Percentiles rank a stretch among this genome's conserved stretches.
Evolutionary conservation across 768 basidiomycete species (phyloP).

Genomic region (Dendrothele bispora): DNA sequence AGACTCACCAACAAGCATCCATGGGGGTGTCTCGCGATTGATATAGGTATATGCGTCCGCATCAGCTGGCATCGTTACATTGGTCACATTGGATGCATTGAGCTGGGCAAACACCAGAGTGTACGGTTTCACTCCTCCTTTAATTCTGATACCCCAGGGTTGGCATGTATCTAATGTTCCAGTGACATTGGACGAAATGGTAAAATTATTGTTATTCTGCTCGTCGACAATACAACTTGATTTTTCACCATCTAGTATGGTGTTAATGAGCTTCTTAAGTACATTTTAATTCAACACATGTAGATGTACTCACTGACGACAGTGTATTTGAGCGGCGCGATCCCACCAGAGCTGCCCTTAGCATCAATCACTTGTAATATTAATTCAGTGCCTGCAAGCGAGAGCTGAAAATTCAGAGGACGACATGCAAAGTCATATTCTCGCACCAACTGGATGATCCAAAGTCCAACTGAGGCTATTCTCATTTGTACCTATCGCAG

Average conservation of each 20-base stretch:
- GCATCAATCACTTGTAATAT: slow-evolving; percentile 38
- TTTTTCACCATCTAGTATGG: slow-evolving; percentile 25
- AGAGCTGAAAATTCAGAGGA: neutral
- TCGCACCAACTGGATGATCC: slow-evolving; percentile 32
- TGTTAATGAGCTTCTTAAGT: slow-evolving; percentile 1
- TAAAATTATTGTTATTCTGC: slow-evolving; percentile 25
- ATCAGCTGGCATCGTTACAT: slow-evolving; percentile 32
- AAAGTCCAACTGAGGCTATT: slow-evolving; percentile 32
- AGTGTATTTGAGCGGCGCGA: slow-evolving; percentile 26
- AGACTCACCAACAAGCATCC: slow-evolving; percentile 36
- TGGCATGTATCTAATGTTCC: slow-evolving; percentile 35
- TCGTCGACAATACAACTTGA: slow-evolving; percentile 29
- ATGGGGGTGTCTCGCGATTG: slow-evolving; percentile 32
- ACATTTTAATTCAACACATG: neutral
- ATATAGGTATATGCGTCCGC: slow-evolving; percentile 37
- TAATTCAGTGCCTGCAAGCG: slow-evolving; percentile 31
- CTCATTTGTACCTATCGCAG: slow-evolving; percentile 27
- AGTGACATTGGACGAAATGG: slow-evolving; percentile 35
- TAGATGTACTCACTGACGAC: slow-evolving; percentile 28
- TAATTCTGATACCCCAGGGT: slow-evolving; percentile 39
- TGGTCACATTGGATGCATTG: slow-evolving; percentile 33
- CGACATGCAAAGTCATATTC: neutral
- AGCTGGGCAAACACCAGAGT: slow-evolving; percentile 33
- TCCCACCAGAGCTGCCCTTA: slow-evolving; percentile 33
- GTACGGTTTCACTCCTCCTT: slow-evolving; percentile 41